Evolutionary conservation across 2,329 filamentous ascomycete genomes (phyloP).

Genomic region (Cladophialophora exuberans): DNA sequence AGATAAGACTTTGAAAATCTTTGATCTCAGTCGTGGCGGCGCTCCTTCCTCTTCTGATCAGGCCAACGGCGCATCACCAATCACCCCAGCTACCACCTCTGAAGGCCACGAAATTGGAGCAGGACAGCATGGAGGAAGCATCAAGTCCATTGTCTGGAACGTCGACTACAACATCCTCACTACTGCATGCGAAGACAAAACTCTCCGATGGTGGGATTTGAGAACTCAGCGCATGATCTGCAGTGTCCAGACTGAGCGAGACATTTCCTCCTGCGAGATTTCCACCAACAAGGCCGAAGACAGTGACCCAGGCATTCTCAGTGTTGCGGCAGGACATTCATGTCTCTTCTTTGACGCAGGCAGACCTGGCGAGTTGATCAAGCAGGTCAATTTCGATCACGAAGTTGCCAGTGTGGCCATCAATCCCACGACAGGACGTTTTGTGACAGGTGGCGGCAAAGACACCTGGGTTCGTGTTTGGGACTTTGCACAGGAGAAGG

Average conservation of each 20-base stretch:
- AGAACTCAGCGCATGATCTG: slow-evolving; percentile 74
- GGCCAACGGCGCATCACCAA: slow-evolving; percentile 42
- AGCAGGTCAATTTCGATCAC: slow-evolving; percentile 77
- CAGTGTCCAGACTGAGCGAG: slow-evolving; percentile 76
- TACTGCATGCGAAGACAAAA: slow-evolving; percentile 88
- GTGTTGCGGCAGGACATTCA: slow-evolving; percentile 90
- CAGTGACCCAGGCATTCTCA: slow-evolving; percentile 73
- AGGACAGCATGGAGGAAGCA: slow-evolving; percentile 80
- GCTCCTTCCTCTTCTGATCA: slow-evolving; percentile 48
- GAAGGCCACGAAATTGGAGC: slow-evolving; percentile 73
- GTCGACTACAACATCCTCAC: slow-evolving; percentile 84
- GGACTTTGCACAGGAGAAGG: slow-evolving; percentile 79
- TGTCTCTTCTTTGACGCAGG: slow-evolving; percentile 88
- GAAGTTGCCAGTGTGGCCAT: slow-evolving; percentile 90
- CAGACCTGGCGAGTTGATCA: slow-evolving; percentile 70
- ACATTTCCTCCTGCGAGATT: slow-evolving; percentile 91
- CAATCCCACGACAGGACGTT: slow-evolving; percentile 76
- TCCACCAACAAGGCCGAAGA: slow-evolving; percentile 67
- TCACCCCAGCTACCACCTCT: slow-evolving; percentile 41
- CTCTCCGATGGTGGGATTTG: slow-evolving; percentile 92
- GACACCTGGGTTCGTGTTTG: slow-evolving; percentile 98
- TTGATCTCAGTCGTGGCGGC: slow-evolving; percentile 66
- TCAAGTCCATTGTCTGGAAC: slow-evolving; percentile 97
- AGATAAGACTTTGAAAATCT: slow-evolving; percentile 96
- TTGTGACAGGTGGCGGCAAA: slow-evolving; percentile 86